phyloP scores from a whole-genome alignment of 257 asterid genomes.

The Parsonsia alboflavescens region DNA sequence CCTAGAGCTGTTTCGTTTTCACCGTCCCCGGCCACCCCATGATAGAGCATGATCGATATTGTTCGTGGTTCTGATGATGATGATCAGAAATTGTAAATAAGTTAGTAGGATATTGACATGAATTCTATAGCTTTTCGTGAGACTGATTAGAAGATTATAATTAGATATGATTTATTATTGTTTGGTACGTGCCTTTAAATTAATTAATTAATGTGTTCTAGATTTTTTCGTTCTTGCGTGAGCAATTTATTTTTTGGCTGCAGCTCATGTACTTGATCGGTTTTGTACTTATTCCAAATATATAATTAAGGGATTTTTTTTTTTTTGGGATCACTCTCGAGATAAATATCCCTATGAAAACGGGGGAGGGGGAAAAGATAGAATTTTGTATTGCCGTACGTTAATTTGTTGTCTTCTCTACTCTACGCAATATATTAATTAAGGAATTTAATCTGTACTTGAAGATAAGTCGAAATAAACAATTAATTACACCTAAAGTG shows the following conservation, averaged over 20 bases:
- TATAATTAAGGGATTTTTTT: neutral
- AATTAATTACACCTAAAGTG: too few species aligned
- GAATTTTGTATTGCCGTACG: too few species aligned
- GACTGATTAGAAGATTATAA: neutral
- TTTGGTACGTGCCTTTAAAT: neutral
- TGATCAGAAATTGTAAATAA: too few species aligned
- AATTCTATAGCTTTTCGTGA: neutral
- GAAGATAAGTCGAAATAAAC: too few species aligned
- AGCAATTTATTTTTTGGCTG: neutral
- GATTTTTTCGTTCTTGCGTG: neutral
- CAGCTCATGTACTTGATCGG: neutral
- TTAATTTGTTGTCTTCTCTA: too few species aligned
- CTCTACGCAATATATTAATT: too few species aligned
- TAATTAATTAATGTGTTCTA: neutral
- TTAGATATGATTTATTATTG: neutral
- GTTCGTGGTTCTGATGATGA: too few species aligned
- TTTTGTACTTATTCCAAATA: neutral
- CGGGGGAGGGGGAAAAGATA: too few species aligned
- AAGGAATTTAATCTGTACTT: too few species aligned
- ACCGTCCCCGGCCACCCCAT: slow-evolving; percentile 16
- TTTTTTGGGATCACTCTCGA: neutral
- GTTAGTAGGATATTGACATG: neutral
- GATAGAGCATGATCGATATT: too few species aligned
- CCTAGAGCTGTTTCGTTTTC: slow-evolving; percentile 28
- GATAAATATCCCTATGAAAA: too few species aligned